Evolutionary conservation across 1,284 basidiomycete species (phyloP).

Genomic region (Psilocybe mexicana): DNA sequence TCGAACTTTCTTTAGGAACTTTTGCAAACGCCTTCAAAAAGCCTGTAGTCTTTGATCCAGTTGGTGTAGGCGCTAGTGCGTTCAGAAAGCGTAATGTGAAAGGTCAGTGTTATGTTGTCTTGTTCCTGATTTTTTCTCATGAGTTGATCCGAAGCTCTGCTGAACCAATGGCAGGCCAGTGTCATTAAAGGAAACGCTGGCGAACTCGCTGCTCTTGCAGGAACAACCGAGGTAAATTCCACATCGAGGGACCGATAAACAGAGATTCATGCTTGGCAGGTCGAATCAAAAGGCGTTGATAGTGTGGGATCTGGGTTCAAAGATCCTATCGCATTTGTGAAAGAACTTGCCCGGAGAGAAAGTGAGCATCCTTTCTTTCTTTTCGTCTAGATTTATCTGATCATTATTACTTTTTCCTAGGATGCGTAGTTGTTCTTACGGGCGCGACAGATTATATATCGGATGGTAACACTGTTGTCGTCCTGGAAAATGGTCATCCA

Average conservation of each 20-base stretch:
- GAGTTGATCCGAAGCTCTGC: conserved; percentile 52
- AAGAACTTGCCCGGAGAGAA: conserved; percentile 72
- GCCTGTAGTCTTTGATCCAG: conserved; percentile 92
- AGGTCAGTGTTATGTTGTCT: conserved; percentile 33
- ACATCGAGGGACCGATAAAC: neutral
- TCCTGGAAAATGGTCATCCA: conserved; percentile 75
- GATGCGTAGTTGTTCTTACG: conserved; percentile 82
- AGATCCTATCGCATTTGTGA: conserved; percentile 75
- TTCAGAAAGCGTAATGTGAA: conserved; percentile 66
- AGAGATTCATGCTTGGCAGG: conserved; percentile 38
- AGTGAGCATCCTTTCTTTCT: conserved; percentile 46
- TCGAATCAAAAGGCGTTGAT: conserved; percentile 87
- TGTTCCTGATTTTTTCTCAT: neutral
- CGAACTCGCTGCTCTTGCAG: conserved; percentile 81
- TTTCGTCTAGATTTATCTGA: neutral
- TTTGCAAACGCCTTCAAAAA: conserved; percentile 74
- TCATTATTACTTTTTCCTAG: conserved; percentile 40
- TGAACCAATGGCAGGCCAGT: conserved; percentile 86
- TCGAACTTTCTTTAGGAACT: conserved; percentile 38
- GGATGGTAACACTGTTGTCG: conserved; percentile 73
- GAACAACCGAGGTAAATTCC: conserved; percentile 65
- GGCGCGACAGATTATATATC: conserved; percentile 87
- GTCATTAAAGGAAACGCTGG: conserved; percentile 96
- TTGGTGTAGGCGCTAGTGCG: conserved; percentile 85
- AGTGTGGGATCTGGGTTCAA: conserved; percentile 76